These are phyloP conservation scores for Phytophthora vignae DNA, from an alignment of 352 stramenopile species.

Conservation along the genomic window DNA sequence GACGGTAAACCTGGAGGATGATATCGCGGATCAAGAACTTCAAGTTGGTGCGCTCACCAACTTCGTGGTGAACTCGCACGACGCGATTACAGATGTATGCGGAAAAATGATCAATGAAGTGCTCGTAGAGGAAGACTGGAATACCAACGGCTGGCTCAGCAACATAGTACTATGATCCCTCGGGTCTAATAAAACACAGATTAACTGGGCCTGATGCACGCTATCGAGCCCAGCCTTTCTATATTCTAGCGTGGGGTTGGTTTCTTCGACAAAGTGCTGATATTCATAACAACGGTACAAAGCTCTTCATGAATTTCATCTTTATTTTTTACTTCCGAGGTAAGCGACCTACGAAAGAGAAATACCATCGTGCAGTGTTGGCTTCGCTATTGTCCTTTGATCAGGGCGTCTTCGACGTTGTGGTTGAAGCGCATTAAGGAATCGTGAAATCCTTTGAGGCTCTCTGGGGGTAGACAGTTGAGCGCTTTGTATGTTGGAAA, in stretches of 20 bases:
- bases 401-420: slow-evolving; percentile 25
- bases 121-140: slow-evolving; percentile 59
- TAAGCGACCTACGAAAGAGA: background rate
- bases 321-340: too few species aligned
- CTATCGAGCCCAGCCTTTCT: too few species aligned
- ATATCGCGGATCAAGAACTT: slow-evolving; percentile 56
- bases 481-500: slow-evolving; percentile 25
- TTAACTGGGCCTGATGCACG: too few species aligned
- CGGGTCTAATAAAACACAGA: background rate
- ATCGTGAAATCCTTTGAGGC: slow-evolving; percentile 17
- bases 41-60: slow-evolving; percentile 52
- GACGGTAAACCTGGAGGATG: slow-evolving; percentile 53
- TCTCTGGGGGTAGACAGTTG: slow-evolving; percentile 13
- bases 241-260: too few species aligned
- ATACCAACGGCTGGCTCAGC: slow-evolving; percentile 39
- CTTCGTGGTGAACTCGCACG: slow-evolving; percentile 54
- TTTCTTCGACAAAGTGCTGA: too few species aligned
- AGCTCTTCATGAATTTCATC: too few species aligned
- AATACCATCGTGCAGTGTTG: background rate
- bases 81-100: slow-evolving; percentile 40
- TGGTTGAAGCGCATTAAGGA: slow-evolving; percentile 29
- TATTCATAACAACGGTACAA: too few species aligned
- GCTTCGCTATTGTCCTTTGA: background rate
- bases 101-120: slow-evolving; percentile 45
- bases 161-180: slow-evolving; percentile 18